These are phyloP conservation scores for Casuarina glauca DNA, from an alignment of 306 rosid genomes.

Conservation along the genomic window DNA sequence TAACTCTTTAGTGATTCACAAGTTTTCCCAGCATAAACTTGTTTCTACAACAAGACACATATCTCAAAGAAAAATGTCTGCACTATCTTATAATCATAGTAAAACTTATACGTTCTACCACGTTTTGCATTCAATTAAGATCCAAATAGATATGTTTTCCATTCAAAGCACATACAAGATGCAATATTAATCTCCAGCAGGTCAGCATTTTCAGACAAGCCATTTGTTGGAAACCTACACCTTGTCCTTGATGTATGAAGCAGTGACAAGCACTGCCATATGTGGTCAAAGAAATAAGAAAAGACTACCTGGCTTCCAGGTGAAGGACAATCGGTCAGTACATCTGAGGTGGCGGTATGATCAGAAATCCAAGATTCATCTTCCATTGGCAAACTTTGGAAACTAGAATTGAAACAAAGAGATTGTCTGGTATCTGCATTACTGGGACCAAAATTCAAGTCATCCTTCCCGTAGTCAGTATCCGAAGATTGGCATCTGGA, in stretches of 20 bases:
- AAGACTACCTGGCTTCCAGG: conserved; percentile 63
- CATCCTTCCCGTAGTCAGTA: conserved; percentile 41
- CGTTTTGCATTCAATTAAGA: not conserved
- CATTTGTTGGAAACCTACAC: not conserved
- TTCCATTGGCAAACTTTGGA: conserved; percentile 49
- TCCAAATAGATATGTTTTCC: not conserved
- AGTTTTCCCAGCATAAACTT: not conserved
- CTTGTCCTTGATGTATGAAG: conserved; percentile 8
- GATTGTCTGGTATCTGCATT: conserved; percentile 39
- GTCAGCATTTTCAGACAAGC: not conserved
- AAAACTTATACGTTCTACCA: not conserved
- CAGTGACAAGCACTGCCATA: conserved; percentile 16
- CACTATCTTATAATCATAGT: not conserved
- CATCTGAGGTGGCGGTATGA: conserved; percentile 45
- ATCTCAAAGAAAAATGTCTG: not conserved
- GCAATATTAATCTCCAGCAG: not conserved
- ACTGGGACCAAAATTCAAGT: conserved; percentile 40
- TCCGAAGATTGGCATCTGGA: conserved; percentile 59
- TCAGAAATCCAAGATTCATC: conserved; percentile 46
- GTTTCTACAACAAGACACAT: not conserved
- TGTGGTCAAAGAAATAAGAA: conserved; percentile 15
- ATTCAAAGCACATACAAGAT: not conserved
- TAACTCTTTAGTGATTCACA: conserved; percentile 6
- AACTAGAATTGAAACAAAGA: conserved; percentile 52
- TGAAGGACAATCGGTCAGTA: conserved; percentile 33